Base-by-base conservation (phyloP, 768 basidiomycete genomes). In the Lactarius sp. region DNA sequence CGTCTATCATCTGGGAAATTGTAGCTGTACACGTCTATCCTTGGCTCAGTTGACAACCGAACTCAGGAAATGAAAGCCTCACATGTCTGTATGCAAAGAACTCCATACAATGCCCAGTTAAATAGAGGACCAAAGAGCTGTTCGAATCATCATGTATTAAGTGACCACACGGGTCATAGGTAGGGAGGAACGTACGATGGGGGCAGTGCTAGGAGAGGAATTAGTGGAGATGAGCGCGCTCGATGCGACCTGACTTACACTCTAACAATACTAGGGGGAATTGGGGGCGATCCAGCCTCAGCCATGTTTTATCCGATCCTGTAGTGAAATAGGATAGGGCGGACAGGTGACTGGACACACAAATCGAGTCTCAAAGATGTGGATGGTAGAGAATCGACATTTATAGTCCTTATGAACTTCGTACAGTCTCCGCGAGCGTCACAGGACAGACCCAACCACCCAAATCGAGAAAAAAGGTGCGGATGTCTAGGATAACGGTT, bases 21-120 rank as follows among this genome's bases (percentile, higher is more conserved):
- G 44, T 60, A 64, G 39, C 58, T 61, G 34, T 60, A 64, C 20
- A 64, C 52, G 5, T 64, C 58, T 60, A 41, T 6, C 3, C 22
- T 18, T 12, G 27, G n/a, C 14, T 54, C 14, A 16, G 52, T 37
- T 33, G 34, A 16, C 9, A 12, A 8, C 20, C 50, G 33, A 22
- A 31, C 18, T 1, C 6, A 5, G 37, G 2, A 34, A 1, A 16
- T 36, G 20, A 13, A 36, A 37, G 4, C 6, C 42, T 27, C n/a
- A 61, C 60, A 61, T 6, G 34, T 36, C 27, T 27, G 27, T 2
- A 27, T 2, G 27, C 27, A 27, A 27, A 27, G 27, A 27, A 27
- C 27, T 27, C 27, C 27, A 27, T 27, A 27, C 27, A 27, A 27
- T 27, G 27, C 27, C 27, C 27, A 27, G 2, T 27, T 27, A 2